Conservation (phyloP, 768 basidiomycete genomes). For the Mycena chlorophos region DNA sequence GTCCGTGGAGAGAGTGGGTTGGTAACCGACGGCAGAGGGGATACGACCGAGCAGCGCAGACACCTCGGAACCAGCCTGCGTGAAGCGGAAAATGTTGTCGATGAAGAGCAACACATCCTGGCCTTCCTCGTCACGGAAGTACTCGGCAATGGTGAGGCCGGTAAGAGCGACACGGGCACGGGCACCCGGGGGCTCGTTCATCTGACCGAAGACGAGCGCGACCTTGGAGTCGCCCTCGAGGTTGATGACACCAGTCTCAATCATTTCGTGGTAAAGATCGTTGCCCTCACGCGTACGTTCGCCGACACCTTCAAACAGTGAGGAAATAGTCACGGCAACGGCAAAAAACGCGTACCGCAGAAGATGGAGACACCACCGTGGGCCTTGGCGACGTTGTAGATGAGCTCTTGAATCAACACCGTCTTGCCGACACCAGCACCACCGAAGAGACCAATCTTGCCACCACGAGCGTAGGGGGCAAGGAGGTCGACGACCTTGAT, state of each 20-base stretch:
- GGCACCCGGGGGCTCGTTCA: slow-evolving; percentile 99
- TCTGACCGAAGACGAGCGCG: slow-evolving; percentile 99
- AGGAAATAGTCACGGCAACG: slow-evolving; percentile 1
- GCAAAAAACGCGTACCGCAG: slow-evolving; percentile 61
- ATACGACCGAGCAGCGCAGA: slow-evolving; percentile 99
- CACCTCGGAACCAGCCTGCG: slow-evolving; percentile 99
- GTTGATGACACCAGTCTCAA: slow-evolving; percentile 99
- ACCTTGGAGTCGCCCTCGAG: slow-evolving; percentile 99
- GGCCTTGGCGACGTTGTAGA: slow-evolving; percentile 99
- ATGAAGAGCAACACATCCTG: slow-evolving; percentile 99
- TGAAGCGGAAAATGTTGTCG: slow-evolving; percentile 99
- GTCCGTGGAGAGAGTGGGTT: slow-evolving; percentile 98
- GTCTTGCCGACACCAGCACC: slow-evolving; percentile 99
- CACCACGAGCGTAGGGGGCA: slow-evolving; percentile 99
- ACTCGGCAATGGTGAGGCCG: slow-evolving; percentile 98
- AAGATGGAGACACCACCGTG: slow-evolving; percentile 99
- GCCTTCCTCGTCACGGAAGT: slow-evolving; percentile 99
- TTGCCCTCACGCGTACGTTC: slow-evolving; percentile 99
- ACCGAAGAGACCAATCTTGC: slow-evolving; percentile 99
- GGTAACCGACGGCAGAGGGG: slow-evolving; percentile 99
- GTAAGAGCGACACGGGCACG: slow-evolving; percentile 99
- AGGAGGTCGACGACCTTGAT: slow-evolving; percentile 99
- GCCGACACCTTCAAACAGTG: slow-evolving; percentile 76
- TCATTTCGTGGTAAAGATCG: slow-evolving; percentile 99
- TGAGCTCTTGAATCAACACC: slow-evolving; percentile 98